Conservation (phyloP, 1,284 basidiomycete species). For the Cryptococcus depauperatus region DNA sequence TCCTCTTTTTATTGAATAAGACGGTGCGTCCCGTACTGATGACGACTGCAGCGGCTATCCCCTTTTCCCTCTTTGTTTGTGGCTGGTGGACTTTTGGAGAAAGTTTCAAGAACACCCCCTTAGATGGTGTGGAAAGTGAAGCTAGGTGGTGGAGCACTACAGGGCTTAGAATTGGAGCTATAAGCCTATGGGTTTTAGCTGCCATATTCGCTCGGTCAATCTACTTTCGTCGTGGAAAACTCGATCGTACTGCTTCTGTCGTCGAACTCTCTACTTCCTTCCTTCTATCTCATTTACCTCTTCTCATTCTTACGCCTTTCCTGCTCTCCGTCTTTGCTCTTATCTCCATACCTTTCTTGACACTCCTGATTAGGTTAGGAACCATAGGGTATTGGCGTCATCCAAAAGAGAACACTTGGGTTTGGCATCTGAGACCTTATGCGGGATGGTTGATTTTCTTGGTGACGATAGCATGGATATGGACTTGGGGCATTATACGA, state of each 20-base stretch:
- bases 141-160: conserved; percentile 58
- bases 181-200: conserved; percentile 64
- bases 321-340: conserved; percentile 66
- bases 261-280: conserved; percentile 73
- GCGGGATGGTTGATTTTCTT: conserved; percentile 72
- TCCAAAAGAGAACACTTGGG: conserved; percentile 45
- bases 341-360: conserved; percentile 73
- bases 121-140: conserved; percentile 58
- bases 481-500: conserved; percentile 82
- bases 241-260: conserved; percentile 54
- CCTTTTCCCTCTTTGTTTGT: conserved; percentile 68
- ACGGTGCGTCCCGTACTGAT: conserved; percentile 76
- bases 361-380: conserved; percentile 70
- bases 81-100: conserved; percentile 81
- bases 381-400: conserved; percentile 58
- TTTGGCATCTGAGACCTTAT: conserved; percentile 70
- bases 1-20: conserved; percentile 66
- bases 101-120: conserved; percentile 74
- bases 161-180: conserved; percentile 66
- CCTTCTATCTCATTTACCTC: conserved; percentile 67
- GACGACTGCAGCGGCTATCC: conserved; percentile 68
- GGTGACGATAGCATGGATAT: conserved; percentile 67
- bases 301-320: conserved; percentile 69
- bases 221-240: conserved; percentile 54
- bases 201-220: conserved; percentile 64